Evolutionary conservation across 164 flowering plant genomes (phyloP), one percentile per base, ranked within the genome.

Genomic region (Aristolochia californica): DNA sequence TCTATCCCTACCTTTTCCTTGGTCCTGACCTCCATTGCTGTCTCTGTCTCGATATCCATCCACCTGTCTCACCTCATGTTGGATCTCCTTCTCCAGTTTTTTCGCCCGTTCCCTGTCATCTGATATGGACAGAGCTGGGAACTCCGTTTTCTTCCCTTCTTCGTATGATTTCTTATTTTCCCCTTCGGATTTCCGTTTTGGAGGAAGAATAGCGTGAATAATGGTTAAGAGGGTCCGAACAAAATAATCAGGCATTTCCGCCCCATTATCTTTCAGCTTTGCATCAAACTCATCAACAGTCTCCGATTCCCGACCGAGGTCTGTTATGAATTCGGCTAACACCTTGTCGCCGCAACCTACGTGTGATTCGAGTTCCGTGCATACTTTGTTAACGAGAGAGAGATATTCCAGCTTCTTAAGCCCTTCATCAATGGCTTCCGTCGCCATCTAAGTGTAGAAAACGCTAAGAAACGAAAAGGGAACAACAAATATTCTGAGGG

Each of bases 231-330:
- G 69, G 0, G 98, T 81, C 2, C 80, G 75, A 2, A 91, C 87
- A 43, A 91, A 88, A 60, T 91, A 91, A 75, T 91, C 96, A 0
- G 96, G 95, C 82, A 86, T 68, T 58, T 86, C 95, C 2, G 88
- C 91, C 0, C 88, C 98, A 21, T 76, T 80, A 44, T 79, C 78
- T 63, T 91, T 91, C 72, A 91, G 62, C 56, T 77, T 77, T 7
- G 62, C 20, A 50, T 91, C 95, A 34, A 91, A 91, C 43, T 82
- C 85, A 1, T 83, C 93, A 0, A 80, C 93, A 0, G 74, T 75
- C 48, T 69, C 73, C 44, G 80, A 79, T 5, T 68, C 57, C 4
- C 78, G 66, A 17, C 98, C 98, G 55, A 88, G 40, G 4, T 86
- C 88, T 1, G 78, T 86, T 20, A 88, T 82, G 57, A 86, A 91